Evolutionary conservation across 2,329 filamentous ascomycete genomes (phyloP).

Genomic region (Penicillium sp.): DNA sequence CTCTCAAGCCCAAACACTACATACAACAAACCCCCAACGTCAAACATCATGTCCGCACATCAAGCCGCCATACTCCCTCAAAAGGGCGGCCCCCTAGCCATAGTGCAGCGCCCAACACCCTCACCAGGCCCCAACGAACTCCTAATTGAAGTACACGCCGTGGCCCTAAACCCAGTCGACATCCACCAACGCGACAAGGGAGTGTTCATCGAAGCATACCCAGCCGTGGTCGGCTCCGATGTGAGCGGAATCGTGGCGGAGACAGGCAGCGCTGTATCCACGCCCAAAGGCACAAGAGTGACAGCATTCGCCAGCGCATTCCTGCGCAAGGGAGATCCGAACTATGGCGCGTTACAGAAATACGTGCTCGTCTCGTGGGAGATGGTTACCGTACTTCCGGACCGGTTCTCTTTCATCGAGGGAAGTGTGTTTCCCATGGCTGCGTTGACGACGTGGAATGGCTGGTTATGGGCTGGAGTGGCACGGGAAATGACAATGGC

Average conservation of each 20-base stretch:
- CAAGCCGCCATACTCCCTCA: conserved; percentile 15
- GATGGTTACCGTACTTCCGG: conserved; percentile 12
- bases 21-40: not conserved
- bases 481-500: not conserved
- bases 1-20: too few relatives aligned
- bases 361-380: conserved; percentile 9
- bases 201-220: conserved; percentile 7
- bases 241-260: conserved; percentile 25
- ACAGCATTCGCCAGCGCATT: conserved; percentile 18
- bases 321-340: conserved; percentile 15
- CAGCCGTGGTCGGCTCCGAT: conserved; percentile 28
- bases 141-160: conserved; percentile 11
- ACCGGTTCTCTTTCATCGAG: conserved; percentile 6
- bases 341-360: conserved; percentile 16
- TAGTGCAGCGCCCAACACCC: conserved; percentile 22
- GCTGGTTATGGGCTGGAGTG: conserved; percentile 9
- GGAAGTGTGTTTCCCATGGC: conserved; percentile 10
- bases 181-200: conserved; percentile 7
- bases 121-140: conserved; percentile 28
- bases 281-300: conserved; percentile 4
- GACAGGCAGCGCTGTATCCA: not conserved
- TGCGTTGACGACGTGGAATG: conserved; percentile 6
- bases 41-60: conserved; percentile 2
- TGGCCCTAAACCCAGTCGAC: conserved; percentile 16
- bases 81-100: conserved; percentile 8